Percentiles rank a stretch among this genome's conserved stretches.
Evolutionary conservation across 257 asterid species (phyloP).

Genomic region (Solanum chiquidenum): DNA sequence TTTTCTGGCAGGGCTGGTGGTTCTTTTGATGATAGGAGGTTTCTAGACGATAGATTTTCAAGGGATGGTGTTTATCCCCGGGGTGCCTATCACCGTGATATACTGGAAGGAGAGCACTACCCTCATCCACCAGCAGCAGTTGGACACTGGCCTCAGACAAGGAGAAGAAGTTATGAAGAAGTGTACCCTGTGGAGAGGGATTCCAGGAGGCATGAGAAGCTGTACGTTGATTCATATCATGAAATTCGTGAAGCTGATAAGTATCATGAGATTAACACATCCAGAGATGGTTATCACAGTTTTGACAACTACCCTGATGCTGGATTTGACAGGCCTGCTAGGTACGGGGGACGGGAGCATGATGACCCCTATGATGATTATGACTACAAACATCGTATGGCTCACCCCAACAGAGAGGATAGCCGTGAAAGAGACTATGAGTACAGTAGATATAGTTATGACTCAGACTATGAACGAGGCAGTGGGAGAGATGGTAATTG

Average conservation of each 20-base stretch:
- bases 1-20: slow-evolving; percentile 74
- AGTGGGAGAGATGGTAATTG: slow-evolving; percentile 70
- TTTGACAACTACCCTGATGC: slow-evolving; percentile 28
- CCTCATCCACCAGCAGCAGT: slow-evolving; percentile 63
- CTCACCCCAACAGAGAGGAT: slow-evolving; percentile 61
- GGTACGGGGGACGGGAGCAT: slow-evolving; percentile 69
- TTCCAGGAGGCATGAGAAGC: slow-evolving; percentile 71
- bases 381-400: slow-evolving; percentile 59
- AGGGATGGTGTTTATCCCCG: slow-evolving; percentile 72
- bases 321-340: slow-evolving; percentile 64
- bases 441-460: slow-evolving; percentile 70
- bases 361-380: slow-evolving; percentile 85
- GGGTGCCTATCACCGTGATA: slow-evolving; percentile 64
- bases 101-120: slow-evolving; percentile 69
- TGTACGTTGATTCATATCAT: slow-evolving; percentile 41
- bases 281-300: slow-evolving; percentile 20
- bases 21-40: slow-evolving; percentile 87
- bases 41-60: slow-evolving; percentile 75
- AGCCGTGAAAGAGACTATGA: slow-evolving; percentile 82
- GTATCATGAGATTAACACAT: slow-evolving; percentile 22
- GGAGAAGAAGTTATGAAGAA: slow-evolving; percentile 80
- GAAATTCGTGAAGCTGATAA: slow-evolving; percentile 28
- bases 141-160: slow-evolving; percentile 72
- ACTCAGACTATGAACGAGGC: slow-evolving; percentile 86
- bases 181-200: slow-evolving; percentile 74